Percentiles rank a stretch among this genome's conserved stretches.
phyloP scores from a whole-genome alignment of 116 monocot genomes.

The Cymodocea nodosa region DNA sequence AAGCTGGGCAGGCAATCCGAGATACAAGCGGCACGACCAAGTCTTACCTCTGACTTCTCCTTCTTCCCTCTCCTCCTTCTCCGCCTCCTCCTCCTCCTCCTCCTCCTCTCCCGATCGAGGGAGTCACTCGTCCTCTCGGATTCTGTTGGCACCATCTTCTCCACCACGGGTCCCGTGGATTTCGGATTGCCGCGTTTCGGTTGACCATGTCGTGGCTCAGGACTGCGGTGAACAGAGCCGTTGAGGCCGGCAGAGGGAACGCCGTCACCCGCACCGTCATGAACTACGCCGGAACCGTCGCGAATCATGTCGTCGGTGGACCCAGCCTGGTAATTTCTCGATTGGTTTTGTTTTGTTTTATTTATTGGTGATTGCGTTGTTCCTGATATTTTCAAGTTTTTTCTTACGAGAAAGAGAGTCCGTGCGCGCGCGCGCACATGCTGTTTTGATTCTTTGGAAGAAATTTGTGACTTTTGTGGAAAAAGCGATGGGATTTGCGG shows the following conservation, averaged over 20 bases:
- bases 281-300: constrained; percentile 73
- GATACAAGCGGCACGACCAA: neutral
- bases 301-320: constrained; percentile 71
- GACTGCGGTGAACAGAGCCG: constrained; percentile 69
- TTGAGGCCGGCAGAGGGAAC: constrained; percentile 58
- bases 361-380: neutral
- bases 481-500: no score
- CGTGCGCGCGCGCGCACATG: no score
- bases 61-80: neutral
- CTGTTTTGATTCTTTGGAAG: no score
- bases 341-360: neutral
- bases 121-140: neutral
- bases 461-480: no score
- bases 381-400: no score
- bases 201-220: constrained; percentile 76
- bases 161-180: neutral
- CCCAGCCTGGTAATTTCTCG: constrained; percentile 44
- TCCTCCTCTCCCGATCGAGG: neutral
- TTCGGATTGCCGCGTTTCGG: neutral
- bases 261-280: constrained; percentile 63
- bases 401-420: no score
- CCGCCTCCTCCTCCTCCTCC: neutral
- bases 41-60: neutral
- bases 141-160: neutral
- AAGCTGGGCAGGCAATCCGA: neutral